Conservation (phyloP, 345 rosid genomes). For the Ricinus communis region DNA sequence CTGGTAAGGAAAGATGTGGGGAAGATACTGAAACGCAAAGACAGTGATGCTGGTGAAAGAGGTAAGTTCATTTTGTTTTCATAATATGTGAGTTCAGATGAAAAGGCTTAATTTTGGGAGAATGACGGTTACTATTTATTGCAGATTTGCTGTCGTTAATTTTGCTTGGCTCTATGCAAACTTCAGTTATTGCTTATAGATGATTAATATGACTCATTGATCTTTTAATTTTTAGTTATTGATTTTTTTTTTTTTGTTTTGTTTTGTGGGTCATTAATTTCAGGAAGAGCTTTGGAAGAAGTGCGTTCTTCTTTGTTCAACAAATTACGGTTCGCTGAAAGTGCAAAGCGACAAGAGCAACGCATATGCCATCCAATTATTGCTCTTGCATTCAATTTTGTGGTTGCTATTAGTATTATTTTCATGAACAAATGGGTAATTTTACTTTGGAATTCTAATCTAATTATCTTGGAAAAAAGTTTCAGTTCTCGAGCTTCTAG, state of each 20-base stretch:
- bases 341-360: slow-evolving; percentile 63
- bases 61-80: slow-evolving; percentile 30
- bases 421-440: slow-evolving; percentile 88
- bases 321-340: slow-evolving; percentile 57
- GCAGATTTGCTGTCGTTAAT: no score
- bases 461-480: neutral
- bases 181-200: no score
- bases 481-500: neutral
- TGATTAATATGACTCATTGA: no score
- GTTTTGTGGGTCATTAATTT: neutral
- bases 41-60: slow-evolving; percentile 83
- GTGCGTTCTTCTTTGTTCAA: slow-evolving; percentile 63
- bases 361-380: slow-evolving; percentile 55
- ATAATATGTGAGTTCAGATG: no score
- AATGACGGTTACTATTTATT: no score
- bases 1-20: slow-evolving; percentile 56
- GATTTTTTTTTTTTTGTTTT: neutral
- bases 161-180: no score
- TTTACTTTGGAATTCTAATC: neutral
- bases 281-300: slow-evolving; percentile 80
- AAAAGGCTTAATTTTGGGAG: no score
- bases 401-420: slow-evolving; percentile 73
- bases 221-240: neutral
- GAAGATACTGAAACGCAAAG: slow-evolving; percentile 88
- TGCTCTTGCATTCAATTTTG: slow-evolving; percentile 81